Evolutionary conservation across 192 early-diverging fungal species (phyloP), one percentile per base, ranked within the genome.

Genomic region (Mortierella hygrophila): DNA sequence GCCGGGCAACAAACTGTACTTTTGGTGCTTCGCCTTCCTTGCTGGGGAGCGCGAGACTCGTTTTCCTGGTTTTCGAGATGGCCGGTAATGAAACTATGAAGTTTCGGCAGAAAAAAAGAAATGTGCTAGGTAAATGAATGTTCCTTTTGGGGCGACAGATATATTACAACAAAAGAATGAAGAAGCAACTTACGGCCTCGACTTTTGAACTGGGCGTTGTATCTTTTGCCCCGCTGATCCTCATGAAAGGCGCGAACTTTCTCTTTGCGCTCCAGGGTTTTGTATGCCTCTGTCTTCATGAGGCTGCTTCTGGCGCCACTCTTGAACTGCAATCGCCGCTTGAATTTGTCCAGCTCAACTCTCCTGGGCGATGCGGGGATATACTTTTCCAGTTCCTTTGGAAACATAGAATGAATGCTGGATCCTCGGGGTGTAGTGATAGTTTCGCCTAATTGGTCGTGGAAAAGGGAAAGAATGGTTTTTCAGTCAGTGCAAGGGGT

Each of bases 351-450:
- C 38, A 86, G 47, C 13, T 77, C 79, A 11, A 72, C 71, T 21
- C 79, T 63, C 72, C 75, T 69, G 32, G 72, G 72, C 11, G 76
- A 55, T 23, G 74, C 40, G 23, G 69, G 49, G 20, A 40, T 42
- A 41, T 74, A 49, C 69, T 77, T 63, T 9, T 79, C 74, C 21
- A 79, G 44, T 23, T 69, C 40, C 11, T 72, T 74, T 0, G 82
- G 77, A 29, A 79, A 76, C 42, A 69, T 74, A 8, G 84, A 86
- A 15, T 81, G 78, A 40, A 86, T 86, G 26, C 55, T 76, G 8
- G 84, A 86, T 13, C 84, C 84, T 52, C 78, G 74, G 21, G 84
- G 84, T 26, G 84, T 86, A 16, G 74, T 86, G 8, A 80, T 80
- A 9, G 79, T 81, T 1, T 86, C 79, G 44, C 75, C 79, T 75